phyloP scores from a whole-genome alignment of 2,329 filamentous ascomycete species.

The Fusarium solani-melongenae region DNA sequence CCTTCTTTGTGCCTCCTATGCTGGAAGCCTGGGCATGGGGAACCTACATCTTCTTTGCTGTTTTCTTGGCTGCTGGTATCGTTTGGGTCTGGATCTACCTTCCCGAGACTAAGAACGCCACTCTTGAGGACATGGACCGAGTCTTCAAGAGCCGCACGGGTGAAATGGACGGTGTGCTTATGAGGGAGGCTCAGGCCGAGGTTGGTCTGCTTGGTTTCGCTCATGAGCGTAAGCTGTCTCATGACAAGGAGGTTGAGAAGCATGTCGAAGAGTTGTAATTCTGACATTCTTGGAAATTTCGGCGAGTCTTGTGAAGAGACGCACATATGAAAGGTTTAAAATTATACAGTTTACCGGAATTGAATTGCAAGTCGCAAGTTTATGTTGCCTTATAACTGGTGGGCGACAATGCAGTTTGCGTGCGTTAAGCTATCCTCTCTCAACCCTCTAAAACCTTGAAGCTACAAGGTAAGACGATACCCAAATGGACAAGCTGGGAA shows the following conservation, averaged over 20 bases:
- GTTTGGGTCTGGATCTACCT: conserved; percentile 62
- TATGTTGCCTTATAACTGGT: background rate
- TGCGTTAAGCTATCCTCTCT: background rate
- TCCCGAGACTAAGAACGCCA: conserved; percentile 66
- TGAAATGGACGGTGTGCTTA: conserved; percentile 33
- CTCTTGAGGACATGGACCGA: conserved; percentile 65
- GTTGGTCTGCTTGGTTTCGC: conserved; percentile 31
- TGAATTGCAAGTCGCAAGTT: background rate
- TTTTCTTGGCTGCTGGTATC: conserved; percentile 58
- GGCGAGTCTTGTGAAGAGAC: background rate
- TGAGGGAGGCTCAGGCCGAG: conserved; percentile 39
- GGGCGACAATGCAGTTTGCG: background rate
- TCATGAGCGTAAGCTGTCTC: background rate
- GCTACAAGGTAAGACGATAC: background rate
- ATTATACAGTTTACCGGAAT: background rate
- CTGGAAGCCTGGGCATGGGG: conserved; percentile 54
- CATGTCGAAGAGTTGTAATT: conserved; percentile 11
- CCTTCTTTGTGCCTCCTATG: conserved; percentile 58
- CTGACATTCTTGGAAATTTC: background rate
- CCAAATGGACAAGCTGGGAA: background rate
- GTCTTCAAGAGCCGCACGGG: conserved; percentile 58
- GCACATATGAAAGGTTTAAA: background rate
- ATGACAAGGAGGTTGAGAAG: conserved; percentile 8
- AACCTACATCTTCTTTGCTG: conserved; percentile 68
- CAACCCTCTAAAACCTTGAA: background rate